Evolutionary conservation across 345 rosid genomes (phyloP).

Genomic region (Euphorbia tirucalli): DNA sequence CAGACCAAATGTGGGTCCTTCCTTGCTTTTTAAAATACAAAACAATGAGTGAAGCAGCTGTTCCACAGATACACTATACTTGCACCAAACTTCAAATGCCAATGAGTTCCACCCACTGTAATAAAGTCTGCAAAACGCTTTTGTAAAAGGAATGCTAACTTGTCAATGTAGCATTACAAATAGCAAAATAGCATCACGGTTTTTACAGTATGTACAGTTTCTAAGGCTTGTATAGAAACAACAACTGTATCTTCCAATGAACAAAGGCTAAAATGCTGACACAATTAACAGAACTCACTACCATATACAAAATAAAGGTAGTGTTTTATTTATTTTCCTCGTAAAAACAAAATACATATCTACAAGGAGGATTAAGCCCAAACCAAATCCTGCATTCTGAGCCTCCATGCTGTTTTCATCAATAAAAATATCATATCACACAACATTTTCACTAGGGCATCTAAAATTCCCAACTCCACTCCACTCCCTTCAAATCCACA

Average conservation of each 20-base stretch:
- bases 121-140: no score
- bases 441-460: constrained; percentile 1
- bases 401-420: constrained; percentile 5
- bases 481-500: constrained; percentile 10
- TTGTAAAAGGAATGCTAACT: no score
- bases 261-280: no score
- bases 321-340: constrained; percentile 6
- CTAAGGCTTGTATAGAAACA: no score
- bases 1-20: no score
- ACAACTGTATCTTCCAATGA: background rate
- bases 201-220: background rate
- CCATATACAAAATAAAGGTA: background rate
- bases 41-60: no score
- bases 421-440: constrained; percentile 10
- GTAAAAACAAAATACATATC: constrained; percentile 22
- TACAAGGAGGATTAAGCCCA: constrained; percentile 21
- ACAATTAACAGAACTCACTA: background rate
- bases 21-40: no score
- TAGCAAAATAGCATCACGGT: background rate
- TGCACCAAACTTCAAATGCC: no score
- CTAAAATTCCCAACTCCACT: constrained; percentile 2
- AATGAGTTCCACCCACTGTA: no score
- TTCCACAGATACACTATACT: no score
- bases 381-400: no score
- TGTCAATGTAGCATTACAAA: no score